phyloP scores from a whole-genome alignment of 2,329 filamentous ascomycete genomes.

The Talaromyces piceae region DNA sequence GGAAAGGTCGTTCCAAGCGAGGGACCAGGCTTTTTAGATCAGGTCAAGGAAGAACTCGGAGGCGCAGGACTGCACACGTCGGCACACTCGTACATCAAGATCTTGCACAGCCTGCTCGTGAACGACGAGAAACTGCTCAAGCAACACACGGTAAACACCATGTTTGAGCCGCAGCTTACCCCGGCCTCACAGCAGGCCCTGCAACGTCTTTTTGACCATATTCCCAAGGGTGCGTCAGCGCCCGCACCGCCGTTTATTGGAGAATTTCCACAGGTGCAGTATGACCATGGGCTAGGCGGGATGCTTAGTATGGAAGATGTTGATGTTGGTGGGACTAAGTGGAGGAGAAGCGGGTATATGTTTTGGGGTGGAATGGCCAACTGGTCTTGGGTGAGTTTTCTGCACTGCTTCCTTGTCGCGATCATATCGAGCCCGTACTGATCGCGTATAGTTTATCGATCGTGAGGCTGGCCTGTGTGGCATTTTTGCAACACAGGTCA shows the following conservation, averaged over 20 bases:
- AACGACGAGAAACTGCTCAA: slow-evolving; percentile 6
- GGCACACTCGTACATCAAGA: slow-evolving; percentile 3
- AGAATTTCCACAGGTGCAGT: slow-evolving; percentile 4
- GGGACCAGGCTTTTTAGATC: neutral
- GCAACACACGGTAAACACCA: neutral
- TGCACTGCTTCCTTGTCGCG: neutral
- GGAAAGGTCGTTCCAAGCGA: slow-evolving; percentile 3
- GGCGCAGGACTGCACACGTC: slow-evolving; percentile 3
- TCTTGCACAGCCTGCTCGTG: slow-evolving; percentile 2
- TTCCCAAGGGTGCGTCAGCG: neutral
- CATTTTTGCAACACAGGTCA: slow-evolving; percentile 7
- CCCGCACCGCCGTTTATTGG: slow-evolving; percentile 4
- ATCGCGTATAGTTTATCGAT: slow-evolving; percentile 5
- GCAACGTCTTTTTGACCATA: slow-evolving; percentile 1
- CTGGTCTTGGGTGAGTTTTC: slow-evolving; percentile 6
- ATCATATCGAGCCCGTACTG: too few relatives aligned
- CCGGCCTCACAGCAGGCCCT: neutral
- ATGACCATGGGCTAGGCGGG: slow-evolving; percentile 5
- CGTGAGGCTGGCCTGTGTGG: slow-evolving; percentile 7
- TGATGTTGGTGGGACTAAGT: slow-evolving; percentile 1
- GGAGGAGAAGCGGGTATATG: slow-evolving; percentile 9
- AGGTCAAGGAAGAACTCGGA: slow-evolving; percentile 4
- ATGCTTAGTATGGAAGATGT: slow-evolving; percentile 7
- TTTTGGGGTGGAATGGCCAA: slow-evolving; percentile 9
- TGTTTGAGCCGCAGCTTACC: slow-evolving; percentile 7